phyloP scores from a whole-genome alignment of 1,284 basidiomycete genomes.

The Rhodotorula sp. region DNA sequence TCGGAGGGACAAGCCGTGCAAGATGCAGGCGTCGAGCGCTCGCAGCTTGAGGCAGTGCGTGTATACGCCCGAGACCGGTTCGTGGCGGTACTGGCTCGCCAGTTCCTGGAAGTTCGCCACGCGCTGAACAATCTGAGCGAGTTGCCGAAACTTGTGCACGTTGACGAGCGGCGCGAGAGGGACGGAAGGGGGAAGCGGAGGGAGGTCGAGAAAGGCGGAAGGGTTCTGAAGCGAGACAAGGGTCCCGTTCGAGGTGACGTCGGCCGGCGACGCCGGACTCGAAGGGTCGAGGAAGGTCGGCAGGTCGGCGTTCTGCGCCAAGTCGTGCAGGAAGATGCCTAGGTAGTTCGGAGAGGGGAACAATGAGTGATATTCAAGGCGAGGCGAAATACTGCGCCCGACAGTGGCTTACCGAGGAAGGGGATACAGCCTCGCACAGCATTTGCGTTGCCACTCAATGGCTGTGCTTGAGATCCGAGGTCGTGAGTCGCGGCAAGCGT shows the following conservation, averaged over 20 bases:
- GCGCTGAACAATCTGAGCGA: constrained; percentile 71
- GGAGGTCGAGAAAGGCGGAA: constrained; percentile 9
- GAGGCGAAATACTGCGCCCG: not conserved
- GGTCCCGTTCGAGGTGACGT: constrained; percentile 48
- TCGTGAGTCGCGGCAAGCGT: constrained; percentile 60
- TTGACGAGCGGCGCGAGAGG: constrained; percentile 77
- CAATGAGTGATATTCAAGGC: too few relatives aligned
- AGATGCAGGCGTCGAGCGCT: constrained; percentile 5
- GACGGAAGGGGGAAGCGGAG: constrained; percentile 62
- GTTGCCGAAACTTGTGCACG: constrained; percentile 77
- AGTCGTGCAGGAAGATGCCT: constrained; percentile 72
- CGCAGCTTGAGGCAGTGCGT: constrained; percentile 66
- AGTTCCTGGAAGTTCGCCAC: constrained; percentile 76
- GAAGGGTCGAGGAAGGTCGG: constrained; percentile 81
- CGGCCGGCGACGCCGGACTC: constrained; percentile 65
- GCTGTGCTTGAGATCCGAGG: constrained; percentile 45
- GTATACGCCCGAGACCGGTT: constrained; percentile 69
- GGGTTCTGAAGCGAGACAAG: constrained; percentile 20
- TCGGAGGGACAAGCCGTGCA: constrained; percentile 8
- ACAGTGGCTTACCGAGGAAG: constrained; percentile 63
- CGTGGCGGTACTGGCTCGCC: constrained; percentile 63
- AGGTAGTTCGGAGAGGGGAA: not conserved
- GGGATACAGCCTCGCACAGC: constrained; percentile 59
- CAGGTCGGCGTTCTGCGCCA: constrained; percentile 64
- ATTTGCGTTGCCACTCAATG: not conserved